phyloP scores from a whole-genome alignment of 805 yeast genomes.

The Pachysolen tannophilus region DNA sequence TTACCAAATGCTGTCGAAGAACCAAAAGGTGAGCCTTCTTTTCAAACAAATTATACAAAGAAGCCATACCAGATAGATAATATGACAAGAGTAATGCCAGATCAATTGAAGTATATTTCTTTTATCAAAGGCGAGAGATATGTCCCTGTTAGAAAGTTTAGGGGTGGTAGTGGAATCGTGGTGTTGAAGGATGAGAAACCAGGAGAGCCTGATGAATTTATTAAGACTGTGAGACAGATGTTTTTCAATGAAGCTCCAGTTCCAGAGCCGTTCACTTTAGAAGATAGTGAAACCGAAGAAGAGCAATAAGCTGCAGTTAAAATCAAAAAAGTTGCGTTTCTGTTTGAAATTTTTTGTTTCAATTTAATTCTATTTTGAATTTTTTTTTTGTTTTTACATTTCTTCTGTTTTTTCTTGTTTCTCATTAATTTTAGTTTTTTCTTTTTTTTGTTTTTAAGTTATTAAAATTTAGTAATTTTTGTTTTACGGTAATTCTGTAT shows the following conservation, averaged over 20 bases:
- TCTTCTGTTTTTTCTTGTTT: no score
- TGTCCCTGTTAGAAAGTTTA: slow-evolving; percentile 74
- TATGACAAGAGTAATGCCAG: slow-evolving; percentile 83
- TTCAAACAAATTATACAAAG: slow-evolving; percentile 46
- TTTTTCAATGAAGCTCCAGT: slow-evolving; percentile 67
- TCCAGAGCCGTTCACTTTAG: slow-evolving; percentile 62
- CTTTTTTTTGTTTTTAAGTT: no score
- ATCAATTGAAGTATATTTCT: slow-evolving; percentile 76
- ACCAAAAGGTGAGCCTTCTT: slow-evolving; percentile 24
- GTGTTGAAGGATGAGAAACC: slow-evolving; percentile 61
- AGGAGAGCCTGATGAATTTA: slow-evolving; percentile 50
- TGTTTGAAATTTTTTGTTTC: not conserved
- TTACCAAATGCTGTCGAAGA: slow-evolving; percentile 21
- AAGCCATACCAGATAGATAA: slow-evolving; percentile 67
- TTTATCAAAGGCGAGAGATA: slow-evolving; percentile 71
- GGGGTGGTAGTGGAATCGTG: slow-evolving; percentile 61
- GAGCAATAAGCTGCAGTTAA: not conserved
- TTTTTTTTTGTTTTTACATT: not conserved
- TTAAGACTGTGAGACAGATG: slow-evolving; percentile 79
- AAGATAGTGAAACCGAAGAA: slow-evolving; percentile 43
- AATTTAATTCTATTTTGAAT: not conserved
- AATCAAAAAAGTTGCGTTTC: not conserved
- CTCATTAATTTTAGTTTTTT: no score
- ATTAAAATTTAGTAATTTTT: no score
- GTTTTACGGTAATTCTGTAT: no score